These are phyloP conservation scores for Oryza coarctata DNA, from an alignment of 176 grass and related monocot species.

Conservation along the genomic window DNA sequence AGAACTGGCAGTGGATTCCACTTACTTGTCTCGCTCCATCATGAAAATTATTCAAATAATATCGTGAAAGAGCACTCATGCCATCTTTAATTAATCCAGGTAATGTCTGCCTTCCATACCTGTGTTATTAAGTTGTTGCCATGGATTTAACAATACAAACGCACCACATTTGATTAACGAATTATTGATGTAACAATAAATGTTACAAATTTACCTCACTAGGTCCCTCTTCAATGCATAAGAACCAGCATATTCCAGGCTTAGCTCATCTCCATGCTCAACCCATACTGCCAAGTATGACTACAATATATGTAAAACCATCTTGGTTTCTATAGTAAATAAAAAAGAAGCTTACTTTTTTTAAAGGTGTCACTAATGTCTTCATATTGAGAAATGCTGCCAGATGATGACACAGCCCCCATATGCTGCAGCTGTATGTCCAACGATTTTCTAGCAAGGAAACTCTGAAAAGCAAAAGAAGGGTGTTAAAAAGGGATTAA, in stretches of 20 bases:
- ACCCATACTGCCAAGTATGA: conserved; percentile 73
- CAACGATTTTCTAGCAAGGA: conserved; percentile 82
- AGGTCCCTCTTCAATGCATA: conserved; percentile 91
- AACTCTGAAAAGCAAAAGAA: conserved; percentile 63
- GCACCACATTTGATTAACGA: neutral
- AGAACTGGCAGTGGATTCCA: conserved; percentile 2
- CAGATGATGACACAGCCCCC: conserved; percentile 65
- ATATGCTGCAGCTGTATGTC: conserved; percentile 75
- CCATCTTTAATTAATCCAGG: conserved; percentile 95
- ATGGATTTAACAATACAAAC: conserved; percentile 13
- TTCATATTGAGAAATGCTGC: conserved; percentile 66
- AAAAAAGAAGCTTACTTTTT: conserved; percentile 57
- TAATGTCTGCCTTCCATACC: conserved; percentile 92
- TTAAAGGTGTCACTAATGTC: conserved; percentile 77
- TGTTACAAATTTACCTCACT: conserved; percentile 65
- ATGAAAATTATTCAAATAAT: conserved; percentile 99
- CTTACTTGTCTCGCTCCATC: conserved; percentile 86
- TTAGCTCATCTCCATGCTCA: conserved; percentile 94
- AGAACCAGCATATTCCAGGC: conserved; percentile 94
- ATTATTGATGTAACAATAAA: conserved; percentile 22
- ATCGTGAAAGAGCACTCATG: conserved; percentile 86
- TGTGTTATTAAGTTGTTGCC: conserved; percentile 37
- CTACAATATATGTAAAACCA: conserved; percentile 3
- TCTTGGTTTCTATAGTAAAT: conserved; percentile 24
- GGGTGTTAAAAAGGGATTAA: conserved; percentile 20